Evolutionary conservation across 2,329 filamentous ascomycete species (phyloP).

Genomic region (Sphaerulina musiva): DNA sequence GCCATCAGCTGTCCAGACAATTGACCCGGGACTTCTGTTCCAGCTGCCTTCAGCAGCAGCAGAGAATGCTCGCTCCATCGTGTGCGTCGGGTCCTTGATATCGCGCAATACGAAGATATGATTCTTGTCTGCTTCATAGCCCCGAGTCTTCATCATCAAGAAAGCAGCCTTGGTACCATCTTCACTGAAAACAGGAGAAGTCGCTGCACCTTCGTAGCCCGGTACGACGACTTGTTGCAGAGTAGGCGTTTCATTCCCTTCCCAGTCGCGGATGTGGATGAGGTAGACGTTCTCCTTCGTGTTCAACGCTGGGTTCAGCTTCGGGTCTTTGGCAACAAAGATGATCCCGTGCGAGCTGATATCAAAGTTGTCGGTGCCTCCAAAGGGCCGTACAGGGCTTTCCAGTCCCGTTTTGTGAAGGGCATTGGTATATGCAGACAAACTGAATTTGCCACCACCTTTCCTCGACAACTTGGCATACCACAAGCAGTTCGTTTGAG

Average conservation of each 20-base stretch:
- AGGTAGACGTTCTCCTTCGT: slow-evolving; percentile 80
- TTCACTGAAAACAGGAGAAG: slow-evolving; percentile 65
- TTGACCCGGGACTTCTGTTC: slow-evolving; percentile 48
- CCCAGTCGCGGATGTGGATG: slow-evolving; percentile 57
- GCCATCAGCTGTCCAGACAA: slow-evolving; percentile 50
- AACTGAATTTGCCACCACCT: slow-evolving; percentile 32
- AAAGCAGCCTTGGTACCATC: slow-evolving; percentile 67
- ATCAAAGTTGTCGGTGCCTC: slow-evolving; percentile 74
- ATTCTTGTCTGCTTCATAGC: slow-evolving; percentile 77
- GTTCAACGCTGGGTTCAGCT: slow-evolving; percentile 62
- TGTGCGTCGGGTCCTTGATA: slow-evolving; percentile 32
- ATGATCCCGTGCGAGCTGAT: slow-evolving; percentile 59
- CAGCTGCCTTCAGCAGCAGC: slow-evolving; percentile 32
- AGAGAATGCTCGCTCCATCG: slow-evolving; percentile 1
- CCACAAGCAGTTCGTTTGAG: slow-evolving; percentile 66
- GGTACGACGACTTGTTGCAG: slow-evolving; percentile 53
- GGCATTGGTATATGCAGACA: slow-evolving; percentile 55
- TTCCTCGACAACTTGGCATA: slow-evolving; percentile 53
- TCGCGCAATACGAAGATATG: slow-evolving; percentile 57
- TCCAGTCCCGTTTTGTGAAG: slow-evolving; percentile 54
- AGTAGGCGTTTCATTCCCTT: slow-evolving; percentile 45
- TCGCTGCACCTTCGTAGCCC: slow-evolving; percentile 58
- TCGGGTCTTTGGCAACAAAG: slow-evolving; percentile 69
- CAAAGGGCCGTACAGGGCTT: slow-evolving; percentile 70
- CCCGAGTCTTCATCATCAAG: slow-evolving; percentile 65